Conservation (phyloP, 2,329 filamentous ascomycete species). For the Beauveria varroae region DNA sequence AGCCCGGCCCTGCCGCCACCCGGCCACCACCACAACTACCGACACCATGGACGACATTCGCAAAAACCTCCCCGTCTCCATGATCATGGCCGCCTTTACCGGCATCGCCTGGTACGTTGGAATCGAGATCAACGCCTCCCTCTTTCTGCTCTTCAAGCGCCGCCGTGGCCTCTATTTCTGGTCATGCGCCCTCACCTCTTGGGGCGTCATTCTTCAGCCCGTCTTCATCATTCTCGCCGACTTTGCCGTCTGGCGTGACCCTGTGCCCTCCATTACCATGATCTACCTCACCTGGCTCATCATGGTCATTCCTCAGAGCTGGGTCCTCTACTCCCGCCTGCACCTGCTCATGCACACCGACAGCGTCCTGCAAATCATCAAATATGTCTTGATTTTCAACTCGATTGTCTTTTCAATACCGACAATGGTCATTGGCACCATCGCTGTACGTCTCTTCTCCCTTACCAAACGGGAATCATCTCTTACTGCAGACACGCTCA, state of each 20-base stretch:
- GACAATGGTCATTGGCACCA: conserved; percentile 46
- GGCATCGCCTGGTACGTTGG: conserved; percentile 27
- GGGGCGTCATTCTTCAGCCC: conserved; percentile 25
- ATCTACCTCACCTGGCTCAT: conserved; percentile 19
- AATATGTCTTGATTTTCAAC: conserved; percentile 49
- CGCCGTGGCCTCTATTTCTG: conserved; percentile 26
- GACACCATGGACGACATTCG: conserved; percentile 14
- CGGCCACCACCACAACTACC: background rate
- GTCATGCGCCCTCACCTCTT: conserved; percentile 23
- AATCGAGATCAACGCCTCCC: conserved; percentile 22
- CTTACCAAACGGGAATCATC: too few relatives aligned
- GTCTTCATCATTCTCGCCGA: conserved; percentile 37
- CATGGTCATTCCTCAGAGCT: conserved; percentile 51
- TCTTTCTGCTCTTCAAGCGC: conserved; percentile 23
- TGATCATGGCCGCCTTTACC: conserved; percentile 29
- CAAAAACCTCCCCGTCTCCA: conserved; percentile 20
- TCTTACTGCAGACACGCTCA: background rate
- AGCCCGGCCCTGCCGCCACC: too few relatives aligned
- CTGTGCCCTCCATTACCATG: conserved; percentile 14
- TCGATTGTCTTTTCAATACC: conserved; percentile 44
- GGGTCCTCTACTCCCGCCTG: conserved; percentile 54
- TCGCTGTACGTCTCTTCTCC: conserved; percentile 29
- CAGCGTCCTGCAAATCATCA: conserved; percentile 37
- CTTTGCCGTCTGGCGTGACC: conserved; percentile 15
- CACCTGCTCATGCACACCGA: conserved; percentile 48